A percentile compares a stretch with the other conserved stretches of the same genome.
These are phyloP conservation scores for Silene uniflora DNA, from an alignment of 148 eudicot species.

Conservation along the genomic window DNA sequence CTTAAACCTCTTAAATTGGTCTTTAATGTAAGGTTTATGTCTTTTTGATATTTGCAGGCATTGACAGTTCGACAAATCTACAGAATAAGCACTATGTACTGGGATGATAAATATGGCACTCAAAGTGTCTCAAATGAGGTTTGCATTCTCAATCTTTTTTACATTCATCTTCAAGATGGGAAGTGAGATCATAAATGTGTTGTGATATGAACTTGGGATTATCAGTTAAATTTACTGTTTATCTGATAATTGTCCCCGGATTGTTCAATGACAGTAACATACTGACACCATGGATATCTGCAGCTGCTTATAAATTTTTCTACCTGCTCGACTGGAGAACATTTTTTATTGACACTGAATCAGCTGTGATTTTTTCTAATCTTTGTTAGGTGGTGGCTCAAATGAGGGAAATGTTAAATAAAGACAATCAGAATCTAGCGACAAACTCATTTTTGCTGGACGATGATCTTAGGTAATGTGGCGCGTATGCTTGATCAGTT, in stretches of 20 bases:
- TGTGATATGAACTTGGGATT: background rate
- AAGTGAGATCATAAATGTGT: background rate
- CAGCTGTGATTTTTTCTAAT: slow-evolving; percentile 12
- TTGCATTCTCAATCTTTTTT: slow-evolving; percentile 11
- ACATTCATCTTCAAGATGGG: background rate
- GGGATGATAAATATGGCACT: slow-evolving; percentile 99
- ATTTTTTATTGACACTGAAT: background rate
- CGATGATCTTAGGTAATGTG: slow-evolving; percentile 80
- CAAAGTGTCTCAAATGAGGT: slow-evolving; percentile 99
- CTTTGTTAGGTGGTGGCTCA: slow-evolving; percentile 79
- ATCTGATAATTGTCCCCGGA: background rate
- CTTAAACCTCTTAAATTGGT: background rate
- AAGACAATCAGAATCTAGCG: slow-evolving; percentile 78
- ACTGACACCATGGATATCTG: background rate
- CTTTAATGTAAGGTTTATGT: background rate
- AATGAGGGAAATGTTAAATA: slow-evolving; percentile 89
- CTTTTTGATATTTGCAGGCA: slow-evolving; percentile 41
- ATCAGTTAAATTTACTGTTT: background rate
- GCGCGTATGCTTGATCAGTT: background rate
- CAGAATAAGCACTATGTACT: slow-evolving; percentile 98
- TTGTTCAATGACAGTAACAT: background rate
- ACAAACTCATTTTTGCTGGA: slow-evolving; percentile 94
- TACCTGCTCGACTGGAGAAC: background rate
- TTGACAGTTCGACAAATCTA: slow-evolving; percentile 95
- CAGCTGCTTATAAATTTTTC: background rate